Conservation (phyloP, 441 rosid genomes). For the Hura crepitans region DNA sequence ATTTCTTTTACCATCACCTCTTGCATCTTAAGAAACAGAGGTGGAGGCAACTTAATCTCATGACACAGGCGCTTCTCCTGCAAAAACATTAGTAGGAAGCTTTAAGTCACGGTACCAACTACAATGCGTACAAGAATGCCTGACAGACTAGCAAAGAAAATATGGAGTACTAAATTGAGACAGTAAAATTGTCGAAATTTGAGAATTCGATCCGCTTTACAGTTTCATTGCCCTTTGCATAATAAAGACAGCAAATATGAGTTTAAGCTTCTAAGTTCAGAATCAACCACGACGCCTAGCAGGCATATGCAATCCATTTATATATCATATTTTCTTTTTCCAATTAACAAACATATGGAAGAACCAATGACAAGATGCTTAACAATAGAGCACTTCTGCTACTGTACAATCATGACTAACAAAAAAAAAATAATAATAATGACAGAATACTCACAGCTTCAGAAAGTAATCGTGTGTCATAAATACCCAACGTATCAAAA, state of each 20-base stretch:
- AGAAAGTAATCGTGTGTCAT: slow-evolving; percentile 65
- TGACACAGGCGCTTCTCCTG: slow-evolving; percentile 73
- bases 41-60: slow-evolving; percentile 65
- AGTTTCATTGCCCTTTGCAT: background rate
- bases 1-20: slow-evolving; percentile 71
- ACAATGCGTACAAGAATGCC: background rate
- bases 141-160: background rate
- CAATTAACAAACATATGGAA: background rate
- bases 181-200: background rate
- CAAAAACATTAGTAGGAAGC: slow-evolving; percentile 2
- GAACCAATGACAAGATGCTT: background rate
- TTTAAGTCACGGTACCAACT: background rate
- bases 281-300: background rate
- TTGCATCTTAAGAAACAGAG: slow-evolving; percentile 77
- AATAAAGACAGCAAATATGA: background rate
- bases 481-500: slow-evolving; percentile 51
- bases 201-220: background rate
- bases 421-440: background rate
- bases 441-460: slow-evolving; percentile 55
- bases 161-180: background rate
- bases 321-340: background rate
- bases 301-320: background rate
- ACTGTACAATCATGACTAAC: background rate
- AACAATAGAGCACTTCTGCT: background rate
- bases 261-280: background rate